Percentiles rank a stretch among this genome's conserved stretches.
phyloP scores from a whole-genome alignment of 2,329 filamentous ascomycete species.

The Talaromyces sp. region DNA sequence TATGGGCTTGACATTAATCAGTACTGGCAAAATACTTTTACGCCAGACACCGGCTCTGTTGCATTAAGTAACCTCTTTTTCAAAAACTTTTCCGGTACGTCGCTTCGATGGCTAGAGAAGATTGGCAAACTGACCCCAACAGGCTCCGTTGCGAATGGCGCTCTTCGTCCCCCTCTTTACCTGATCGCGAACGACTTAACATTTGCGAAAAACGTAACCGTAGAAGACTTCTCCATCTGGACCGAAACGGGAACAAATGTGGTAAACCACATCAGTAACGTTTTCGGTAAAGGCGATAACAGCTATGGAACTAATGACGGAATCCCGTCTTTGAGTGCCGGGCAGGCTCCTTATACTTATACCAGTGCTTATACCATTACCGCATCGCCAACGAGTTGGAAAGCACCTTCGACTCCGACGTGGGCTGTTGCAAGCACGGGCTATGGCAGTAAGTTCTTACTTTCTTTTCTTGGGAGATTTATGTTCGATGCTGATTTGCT shows the following conservation, averaged over 20 bases:
- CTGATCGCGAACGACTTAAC: conserved; percentile 33
- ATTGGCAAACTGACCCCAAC: too few relatives aligned
- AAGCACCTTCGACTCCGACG: conserved; percentile 26
- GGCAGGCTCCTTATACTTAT: conserved; percentile 23
- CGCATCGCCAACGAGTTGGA: conserved; percentile 28
- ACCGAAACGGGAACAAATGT: conserved; percentile 25
- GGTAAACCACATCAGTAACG: conserved; percentile 34
- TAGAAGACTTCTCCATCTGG: conserved; percentile 36
- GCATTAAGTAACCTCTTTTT: conserved; percentile 25
- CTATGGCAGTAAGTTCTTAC: conserved; percentile 27
- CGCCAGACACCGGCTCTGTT: conserved; percentile 25
- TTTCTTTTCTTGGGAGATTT: neutral
- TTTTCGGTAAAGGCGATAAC: conserved; percentile 33
- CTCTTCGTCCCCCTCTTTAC: conserved; percentile 27
- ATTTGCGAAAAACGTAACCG: conserved; percentile 30
- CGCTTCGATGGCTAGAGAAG: too few relatives aligned
- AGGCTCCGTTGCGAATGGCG: conserved; percentile 33
- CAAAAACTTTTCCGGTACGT: conserved; percentile 28
- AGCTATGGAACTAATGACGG: conserved; percentile 24
- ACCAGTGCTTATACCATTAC: conserved; percentile 32
- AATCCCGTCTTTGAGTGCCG: conserved; percentile 12
- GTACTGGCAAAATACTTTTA: conserved; percentile 27
- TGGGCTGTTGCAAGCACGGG: conserved; percentile 32
- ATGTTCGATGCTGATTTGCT: neutral
- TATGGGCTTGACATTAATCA: conserved; percentile 27